phyloP scores from a whole-genome alignment of 352 stramenopile species.

The Phytophthora gonapodyides region DNA sequence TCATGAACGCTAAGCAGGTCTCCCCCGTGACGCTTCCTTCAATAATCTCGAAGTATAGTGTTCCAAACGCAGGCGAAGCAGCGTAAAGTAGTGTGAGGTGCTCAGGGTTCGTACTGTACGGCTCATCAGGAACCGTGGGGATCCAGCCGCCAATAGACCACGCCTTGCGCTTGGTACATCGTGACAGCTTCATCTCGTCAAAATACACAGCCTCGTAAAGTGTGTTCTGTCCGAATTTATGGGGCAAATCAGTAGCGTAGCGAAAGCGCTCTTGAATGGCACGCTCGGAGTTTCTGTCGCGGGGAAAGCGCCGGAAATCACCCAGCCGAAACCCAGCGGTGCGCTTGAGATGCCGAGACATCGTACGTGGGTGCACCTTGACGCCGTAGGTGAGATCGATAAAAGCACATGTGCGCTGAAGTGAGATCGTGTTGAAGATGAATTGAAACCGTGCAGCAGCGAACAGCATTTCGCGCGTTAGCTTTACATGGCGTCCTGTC shows the following conservation, averaged over 20 bases:
- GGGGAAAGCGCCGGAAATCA: background rate
- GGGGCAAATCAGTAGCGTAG: no score
- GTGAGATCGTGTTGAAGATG: background rate
- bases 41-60: background rate
- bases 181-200: background rate
- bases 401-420: background rate
- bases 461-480: background rate
- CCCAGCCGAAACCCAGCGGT: background rate
- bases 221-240: background rate
- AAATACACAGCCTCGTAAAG: conserved; percentile 6
- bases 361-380: background rate
- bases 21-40: background rate
- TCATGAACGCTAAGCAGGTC: background rate
- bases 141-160: conserved; percentile 8
- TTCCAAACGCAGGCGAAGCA: background rate
- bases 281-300: background rate
- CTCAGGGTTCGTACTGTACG: background rate
- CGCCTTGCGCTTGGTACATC: background rate
- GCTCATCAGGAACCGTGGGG: conserved; percentile 2
- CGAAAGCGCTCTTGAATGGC: no score
- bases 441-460: background rate
- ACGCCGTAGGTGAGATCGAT: background rate
- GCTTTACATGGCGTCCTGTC: background rate
- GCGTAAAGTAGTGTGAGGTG: background rate
- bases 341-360: conserved; percentile 2